Evolutionary conservation across 2,329 filamentous ascomycete species (phyloP).

Genomic region (Mycogone perniciosa): DNA sequence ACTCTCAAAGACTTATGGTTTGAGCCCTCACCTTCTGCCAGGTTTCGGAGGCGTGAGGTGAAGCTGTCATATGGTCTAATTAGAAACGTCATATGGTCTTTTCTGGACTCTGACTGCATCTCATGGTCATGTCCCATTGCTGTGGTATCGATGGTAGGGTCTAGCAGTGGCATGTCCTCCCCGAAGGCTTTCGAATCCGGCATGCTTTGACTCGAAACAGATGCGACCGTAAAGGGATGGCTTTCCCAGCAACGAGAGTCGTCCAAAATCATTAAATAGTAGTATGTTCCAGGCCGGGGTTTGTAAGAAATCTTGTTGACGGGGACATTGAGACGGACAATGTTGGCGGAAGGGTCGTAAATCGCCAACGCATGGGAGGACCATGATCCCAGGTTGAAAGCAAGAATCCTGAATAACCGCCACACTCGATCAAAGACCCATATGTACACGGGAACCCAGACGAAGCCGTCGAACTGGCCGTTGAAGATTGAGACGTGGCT

Average conservation of each 20-base stretch:
- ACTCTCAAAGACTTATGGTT: constrained; percentile 26
- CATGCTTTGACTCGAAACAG: constrained; percentile 17
- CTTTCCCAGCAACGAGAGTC: constrained; percentile 40
- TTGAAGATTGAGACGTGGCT: constrained; percentile 48
- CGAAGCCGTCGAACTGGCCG: constrained; percentile 41
- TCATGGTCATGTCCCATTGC: not conserved
- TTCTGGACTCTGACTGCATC: not conserved
- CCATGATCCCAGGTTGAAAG: constrained; percentile 35
- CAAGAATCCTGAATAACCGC: constrained; percentile 36
- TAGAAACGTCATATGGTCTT: constrained; percentile 33
- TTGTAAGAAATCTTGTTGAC: constrained; percentile 27
- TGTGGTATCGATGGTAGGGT: not conserved
- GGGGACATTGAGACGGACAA: constrained; percentile 36
- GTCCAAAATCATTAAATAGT: constrained; percentile 39
- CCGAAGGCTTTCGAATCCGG: constrained; percentile 17
- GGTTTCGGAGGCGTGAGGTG: constrained; percentile 31
- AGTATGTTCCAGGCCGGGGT: constrained; percentile 37
- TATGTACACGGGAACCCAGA: constrained; percentile 43
- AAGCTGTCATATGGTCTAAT: constrained; percentile 41
- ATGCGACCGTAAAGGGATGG: constrained; percentile 44
- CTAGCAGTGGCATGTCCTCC: constrained; percentile 30
- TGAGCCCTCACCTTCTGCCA: constrained; percentile 22
- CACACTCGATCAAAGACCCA: constrained; percentile 45
- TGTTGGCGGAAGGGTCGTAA: constrained; percentile 34
- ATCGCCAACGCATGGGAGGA: constrained; percentile 27